These are phyloP conservation scores for Xylariomycetidae sp. DNA, from an alignment of 2,329 filamentous ascomycete genomes.

Conservation along the genomic window DNA sequence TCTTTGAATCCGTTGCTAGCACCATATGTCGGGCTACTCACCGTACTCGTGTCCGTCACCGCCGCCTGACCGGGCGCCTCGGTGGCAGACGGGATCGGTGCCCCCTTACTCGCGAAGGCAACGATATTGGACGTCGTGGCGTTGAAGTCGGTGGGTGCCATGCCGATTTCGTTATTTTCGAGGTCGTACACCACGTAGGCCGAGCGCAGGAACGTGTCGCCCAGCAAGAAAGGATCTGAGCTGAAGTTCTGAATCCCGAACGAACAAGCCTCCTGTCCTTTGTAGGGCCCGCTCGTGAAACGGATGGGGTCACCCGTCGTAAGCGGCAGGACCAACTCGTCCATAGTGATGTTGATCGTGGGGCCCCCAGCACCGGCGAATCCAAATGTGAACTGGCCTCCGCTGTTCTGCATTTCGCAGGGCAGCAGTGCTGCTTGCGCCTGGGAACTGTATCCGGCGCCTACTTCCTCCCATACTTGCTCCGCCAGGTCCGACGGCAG, in stretches of 20 bases:
- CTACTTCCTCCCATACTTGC: slow-evolving; percentile 50
- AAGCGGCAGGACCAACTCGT: slow-evolving; percentile 50
- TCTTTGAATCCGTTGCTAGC: slow-evolving; percentile 33
- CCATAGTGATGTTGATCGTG: slow-evolving; percentile 47
- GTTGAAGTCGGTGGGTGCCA: slow-evolving; percentile 54
- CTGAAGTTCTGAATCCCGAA: slow-evolving; percentile 54
- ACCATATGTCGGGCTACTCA: slow-evolving; percentile 25
- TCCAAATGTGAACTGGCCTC: slow-evolving; percentile 49
- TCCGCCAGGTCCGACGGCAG: slow-evolving; percentile 57
- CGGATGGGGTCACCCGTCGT: slow-evolving; percentile 26
- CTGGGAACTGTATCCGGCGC: slow-evolving; percentile 39
- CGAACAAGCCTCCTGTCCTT: slow-evolving; percentile 43
- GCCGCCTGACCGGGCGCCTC: slow-evolving; percentile 33
- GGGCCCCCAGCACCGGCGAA: slow-evolving; percentile 46
- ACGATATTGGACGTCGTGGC: slow-evolving; percentile 45
- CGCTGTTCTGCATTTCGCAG: slow-evolving; percentile 40
- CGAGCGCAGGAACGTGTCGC: slow-evolving; percentile 55
- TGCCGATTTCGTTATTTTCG: slow-evolving; percentile 50
- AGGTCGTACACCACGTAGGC: slow-evolving; percentile 59
- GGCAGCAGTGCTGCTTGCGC: slow-evolving; percentile 41
- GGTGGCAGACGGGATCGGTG: slow-evolving; percentile 47
- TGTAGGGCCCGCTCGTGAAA: slow-evolving; percentile 37
- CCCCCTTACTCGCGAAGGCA: slow-evolving; percentile 44
- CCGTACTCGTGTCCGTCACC: slow-evolving; percentile 14
- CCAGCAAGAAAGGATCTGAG: slow-evolving; percentile 41